Percentiles rank a stretch among this genome's conserved stretches.
phyloP scores from a whole-genome alignment of 805 yeast species.

The Zygosaccharomyces gambellarensis region DNA sequence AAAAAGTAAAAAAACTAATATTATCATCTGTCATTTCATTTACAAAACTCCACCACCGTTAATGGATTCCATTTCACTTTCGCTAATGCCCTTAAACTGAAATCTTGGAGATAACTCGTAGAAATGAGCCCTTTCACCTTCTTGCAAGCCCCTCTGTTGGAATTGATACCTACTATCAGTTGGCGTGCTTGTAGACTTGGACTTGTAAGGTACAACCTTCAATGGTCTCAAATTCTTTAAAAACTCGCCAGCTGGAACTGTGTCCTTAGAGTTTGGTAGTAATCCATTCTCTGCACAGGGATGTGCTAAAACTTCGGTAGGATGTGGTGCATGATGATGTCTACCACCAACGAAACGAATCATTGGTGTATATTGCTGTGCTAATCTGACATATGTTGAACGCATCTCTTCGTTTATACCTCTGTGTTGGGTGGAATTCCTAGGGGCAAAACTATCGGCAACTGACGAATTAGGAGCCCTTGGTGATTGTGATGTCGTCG shows the following conservation, averaged over 20 bases:
- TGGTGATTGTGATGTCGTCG: constrained; percentile 9
- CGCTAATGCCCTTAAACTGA: constrained; percentile 59
- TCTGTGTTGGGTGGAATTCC: background rate
- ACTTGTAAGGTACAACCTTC: constrained; percentile 39
- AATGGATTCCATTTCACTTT: constrained; percentile 68
- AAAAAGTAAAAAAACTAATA: constrained; percentile 3
- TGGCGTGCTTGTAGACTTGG: constrained; percentile 37
- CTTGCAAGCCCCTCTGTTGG: constrained; percentile 38
- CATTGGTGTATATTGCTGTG: constrained; percentile 50
- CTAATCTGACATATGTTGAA: constrained; percentile 24
- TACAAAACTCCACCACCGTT: constrained; percentile 74
- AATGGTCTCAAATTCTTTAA: constrained; percentile 37
- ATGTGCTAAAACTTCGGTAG: constrained; percentile 18
- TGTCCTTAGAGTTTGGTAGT: constrained; percentile 29
- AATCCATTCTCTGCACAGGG: constrained; percentile 29
- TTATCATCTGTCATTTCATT: constrained; percentile 26
- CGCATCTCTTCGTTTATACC: constrained; percentile 26
- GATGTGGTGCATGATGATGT: constrained; percentile 45
- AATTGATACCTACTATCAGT: constrained; percentile 13
- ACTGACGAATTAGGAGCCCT: constrained; percentile 4
- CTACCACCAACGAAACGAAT: constrained; percentile 88
- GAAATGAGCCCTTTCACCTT: constrained; percentile 46
- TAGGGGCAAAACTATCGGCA: constrained; percentile 1
- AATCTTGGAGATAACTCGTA: constrained; percentile 68
- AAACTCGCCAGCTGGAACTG: constrained; percentile 22